Evolutionary conservation across 2,329 filamentous ascomycete genomes (phyloP).

Genomic region (Fusarium globosum): DNA sequence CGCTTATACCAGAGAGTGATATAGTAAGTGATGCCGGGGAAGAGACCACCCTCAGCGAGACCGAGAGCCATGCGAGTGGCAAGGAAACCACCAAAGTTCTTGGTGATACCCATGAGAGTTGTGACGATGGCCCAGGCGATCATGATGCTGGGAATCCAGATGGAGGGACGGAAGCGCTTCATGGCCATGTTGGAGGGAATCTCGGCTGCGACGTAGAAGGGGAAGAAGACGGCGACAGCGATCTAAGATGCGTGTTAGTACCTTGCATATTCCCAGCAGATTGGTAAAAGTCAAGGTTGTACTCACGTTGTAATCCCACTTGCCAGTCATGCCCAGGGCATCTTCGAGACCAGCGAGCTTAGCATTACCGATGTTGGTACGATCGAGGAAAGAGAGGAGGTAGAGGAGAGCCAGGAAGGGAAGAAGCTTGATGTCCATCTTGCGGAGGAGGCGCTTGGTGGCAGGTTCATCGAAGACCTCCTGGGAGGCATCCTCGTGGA

Average conservation of each 20-base stretch:
- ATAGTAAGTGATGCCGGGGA: slow-evolving; percentile 71
- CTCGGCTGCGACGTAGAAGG: slow-evolving; percentile 64
- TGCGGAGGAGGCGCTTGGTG: slow-evolving; percentile 63
- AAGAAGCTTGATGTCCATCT: slow-evolving; percentile 66
- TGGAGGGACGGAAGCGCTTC: slow-evolving; percentile 62
- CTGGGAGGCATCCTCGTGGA: slow-evolving; percentile 40
- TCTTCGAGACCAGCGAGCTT: slow-evolving; percentile 64
- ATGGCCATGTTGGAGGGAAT: slow-evolving; percentile 68
- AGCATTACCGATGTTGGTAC: slow-evolving; percentile 65
- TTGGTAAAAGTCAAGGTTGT: not conserved
- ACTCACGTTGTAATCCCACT: slow-evolving; percentile 51
- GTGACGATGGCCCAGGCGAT: slow-evolving; percentile 60
- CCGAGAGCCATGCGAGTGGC: slow-evolving; percentile 60
- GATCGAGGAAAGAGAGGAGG: slow-evolving; percentile 63
- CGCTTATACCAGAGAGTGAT: slow-evolving; percentile 70
- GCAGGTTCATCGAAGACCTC: slow-evolving; percentile 48
- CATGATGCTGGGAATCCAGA: slow-evolving; percentile 66
- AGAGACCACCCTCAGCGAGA: slow-evolving; percentile 66
- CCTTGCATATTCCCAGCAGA: not conserved
- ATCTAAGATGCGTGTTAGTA: slow-evolving; percentile 43
- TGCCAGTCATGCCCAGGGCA: slow-evolving; percentile 48
- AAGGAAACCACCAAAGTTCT: slow-evolving; percentile 62
- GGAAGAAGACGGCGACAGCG: slow-evolving; percentile 63
- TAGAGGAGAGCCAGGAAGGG: slow-evolving; percentile 71
- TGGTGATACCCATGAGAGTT: slow-evolving; percentile 64